Percentiles rank a stretch among this genome's conserved stretches.
These are phyloP conservation scores for Podospora fimiseda DNA, from an alignment of 495 filamentous ascomycete species.

Conservation along the genomic window DNA sequence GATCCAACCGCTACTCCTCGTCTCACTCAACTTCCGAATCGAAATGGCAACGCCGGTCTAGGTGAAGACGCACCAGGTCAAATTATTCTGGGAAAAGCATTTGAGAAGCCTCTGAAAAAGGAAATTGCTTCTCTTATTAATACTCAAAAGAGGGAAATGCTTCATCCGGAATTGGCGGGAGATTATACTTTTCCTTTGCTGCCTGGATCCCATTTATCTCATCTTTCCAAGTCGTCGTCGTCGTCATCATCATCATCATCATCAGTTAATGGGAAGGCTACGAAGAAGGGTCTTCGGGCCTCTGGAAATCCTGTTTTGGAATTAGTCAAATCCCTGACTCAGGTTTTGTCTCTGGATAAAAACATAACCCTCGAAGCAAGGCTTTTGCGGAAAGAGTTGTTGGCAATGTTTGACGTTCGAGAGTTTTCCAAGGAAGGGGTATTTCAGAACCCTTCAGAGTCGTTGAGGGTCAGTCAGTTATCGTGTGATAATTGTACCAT, in stretches of 20 bases:
- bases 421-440: slow-evolving; percentile 84
- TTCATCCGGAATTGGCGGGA: slow-evolving; percentile 80
- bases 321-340: slow-evolving; percentile 84
- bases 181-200: slow-evolving; percentile 84
- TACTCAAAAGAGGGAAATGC: slow-evolving; percentile 77
- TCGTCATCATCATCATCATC: neutral
- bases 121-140: slow-evolving; percentile 72
- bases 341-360: slow-evolving; percentile 82
- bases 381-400: slow-evolving; percentile 78
- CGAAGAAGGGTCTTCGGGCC: slow-evolving; percentile 16
- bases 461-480: slow-evolving; percentile 64
- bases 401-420: slow-evolving; percentile 83
- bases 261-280: slow-evolving; percentile 3
- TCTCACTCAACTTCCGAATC: slow-evolving; percentile 67
- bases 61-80: slow-evolving; percentile 53
- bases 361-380: slow-evolving; percentile 80
- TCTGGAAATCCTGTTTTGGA: slow-evolving; percentile 76
- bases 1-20: slow-evolving; percentile 56
- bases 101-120: slow-evolving; percentile 85
- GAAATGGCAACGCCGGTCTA: slow-evolving; percentile 44
- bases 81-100: slow-evolving; percentile 63
- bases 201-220: slow-evolving; percentile 61
- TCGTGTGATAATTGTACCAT: slow-evolving; percentile 84
- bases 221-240: no score
- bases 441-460: slow-evolving; percentile 80